Conservation (phyloP, 2,329 filamentous ascomycete species). For the Ophiostoma piceae region DNA sequence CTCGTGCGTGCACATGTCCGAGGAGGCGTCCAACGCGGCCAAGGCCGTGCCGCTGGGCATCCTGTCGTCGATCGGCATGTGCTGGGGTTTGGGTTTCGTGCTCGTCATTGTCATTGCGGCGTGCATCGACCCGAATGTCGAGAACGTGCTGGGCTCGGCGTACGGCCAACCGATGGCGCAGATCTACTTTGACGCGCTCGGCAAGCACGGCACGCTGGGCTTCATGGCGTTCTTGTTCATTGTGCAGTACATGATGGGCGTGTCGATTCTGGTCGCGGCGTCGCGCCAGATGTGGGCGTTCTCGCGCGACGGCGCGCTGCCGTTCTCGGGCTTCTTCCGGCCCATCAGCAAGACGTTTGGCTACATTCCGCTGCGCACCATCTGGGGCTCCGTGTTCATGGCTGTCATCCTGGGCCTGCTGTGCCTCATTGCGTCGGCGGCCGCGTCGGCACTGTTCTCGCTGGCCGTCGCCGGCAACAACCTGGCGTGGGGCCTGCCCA, state of each 20-base stretch:
- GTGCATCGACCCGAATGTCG: conserved; percentile 49
- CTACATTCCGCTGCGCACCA: conserved; percentile 53
- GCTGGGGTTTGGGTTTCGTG: conserved; percentile 51
- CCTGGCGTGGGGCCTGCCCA: conserved; percentile 55
- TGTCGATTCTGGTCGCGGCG: conserved; percentile 53
- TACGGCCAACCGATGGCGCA: conserved; percentile 53
- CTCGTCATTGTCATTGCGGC: conserved; percentile 54
- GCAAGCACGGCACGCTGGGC: conserved; percentile 53
- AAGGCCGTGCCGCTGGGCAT: conserved; percentile 50
- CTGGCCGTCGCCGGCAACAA: conserved; percentile 57
- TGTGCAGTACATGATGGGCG: conserved; percentile 58
- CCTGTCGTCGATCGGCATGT: conserved; percentile 51
- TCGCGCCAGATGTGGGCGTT: conserved; percentile 60
- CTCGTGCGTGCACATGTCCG: conserved; percentile 48
- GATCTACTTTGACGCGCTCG: conserved; percentile 57
- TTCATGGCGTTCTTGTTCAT: conserved; percentile 56
- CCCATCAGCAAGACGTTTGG: conserved; percentile 50
- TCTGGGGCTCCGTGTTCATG: conserved; percentile 49
- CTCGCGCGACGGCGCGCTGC: conserved; percentile 56
- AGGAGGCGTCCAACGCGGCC: conserved; percentile 56
- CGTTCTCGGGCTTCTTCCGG: conserved; percentile 54
- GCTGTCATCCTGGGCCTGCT: conserved; percentile 52
- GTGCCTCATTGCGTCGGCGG: conserved; percentile 53
- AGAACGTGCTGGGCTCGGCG: conserved; percentile 32
- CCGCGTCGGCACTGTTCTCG: conserved; percentile 55